Conservation (phyloP, 805 yeast species). For the Metschnikowia hibisci region DNA sequence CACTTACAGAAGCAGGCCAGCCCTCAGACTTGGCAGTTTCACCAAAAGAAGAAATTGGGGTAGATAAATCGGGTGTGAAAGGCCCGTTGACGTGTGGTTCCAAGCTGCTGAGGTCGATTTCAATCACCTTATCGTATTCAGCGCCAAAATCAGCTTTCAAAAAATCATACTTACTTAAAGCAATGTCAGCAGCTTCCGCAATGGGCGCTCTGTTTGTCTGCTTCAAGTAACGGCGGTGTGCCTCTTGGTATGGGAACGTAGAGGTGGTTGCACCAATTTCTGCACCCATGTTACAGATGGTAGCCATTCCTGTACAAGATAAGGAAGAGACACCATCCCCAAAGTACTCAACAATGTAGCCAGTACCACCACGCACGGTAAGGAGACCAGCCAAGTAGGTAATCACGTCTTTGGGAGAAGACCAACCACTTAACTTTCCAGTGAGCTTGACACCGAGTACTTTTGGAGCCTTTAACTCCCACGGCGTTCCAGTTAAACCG, state of each 20-base stretch:
- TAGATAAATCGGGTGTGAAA: slow-evolving; percentile 95
- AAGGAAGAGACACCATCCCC: slow-evolving; percentile 89
- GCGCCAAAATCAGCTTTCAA: slow-evolving; percentile 84
- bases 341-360: slow-evolving; percentile 91
- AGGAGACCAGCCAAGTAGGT: slow-evolving; percentile 85
- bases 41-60: slow-evolving; percentile 82
- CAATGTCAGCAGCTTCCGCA: slow-evolving; percentile 72
- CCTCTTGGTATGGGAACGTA: slow-evolving; percentile 87
- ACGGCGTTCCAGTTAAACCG: slow-evolving; percentile 93
- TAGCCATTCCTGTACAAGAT: slow-evolving; percentile 98
- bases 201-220: slow-evolving; percentile 84
- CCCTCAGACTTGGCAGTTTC: slow-evolving; percentile 62
- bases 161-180: slow-evolving; percentile 53
- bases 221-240: slow-evolving; percentile 71
- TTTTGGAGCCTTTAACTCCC: slow-evolving; percentile 98
- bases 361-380: slow-evolving; percentile 98
- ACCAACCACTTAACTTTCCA: slow-evolving; percentile 88
- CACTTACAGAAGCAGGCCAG: slow-evolving; percentile 86
- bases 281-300: slow-evolving; percentile 99
- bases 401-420: slow-evolving; percentile 96
- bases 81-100: slow-evolving; percentile 98
- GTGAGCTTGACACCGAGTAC: slow-evolving; percentile 89
- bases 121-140: slow-evolving; percentile 88
- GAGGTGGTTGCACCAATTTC: slow-evolving; percentile 99
- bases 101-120: slow-evolving; percentile 77